phyloP scores from a whole-genome alignment of 306 rosid genomes.

The Cicer yamashitae region DNA sequence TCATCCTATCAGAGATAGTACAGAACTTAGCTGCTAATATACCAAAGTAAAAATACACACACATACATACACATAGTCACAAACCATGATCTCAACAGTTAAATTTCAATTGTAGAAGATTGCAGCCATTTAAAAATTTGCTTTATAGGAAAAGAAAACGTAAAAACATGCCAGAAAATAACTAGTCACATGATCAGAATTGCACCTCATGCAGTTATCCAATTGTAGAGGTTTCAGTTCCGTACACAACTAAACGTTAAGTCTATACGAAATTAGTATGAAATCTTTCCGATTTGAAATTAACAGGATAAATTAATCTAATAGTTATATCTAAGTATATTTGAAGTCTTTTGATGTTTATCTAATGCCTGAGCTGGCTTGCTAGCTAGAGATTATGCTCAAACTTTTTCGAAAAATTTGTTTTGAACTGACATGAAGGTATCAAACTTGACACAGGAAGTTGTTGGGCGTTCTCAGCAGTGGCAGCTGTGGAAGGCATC shows the following conservation, averaged over 20 bases:
- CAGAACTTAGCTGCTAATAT: not conserved
- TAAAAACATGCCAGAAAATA: too few species aligned
- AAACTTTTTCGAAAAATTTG: not conserved
- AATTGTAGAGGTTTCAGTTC: too few species aligned
- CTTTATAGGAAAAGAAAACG: too few species aligned
- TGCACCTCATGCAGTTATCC: too few species aligned
- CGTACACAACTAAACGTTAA: too few species aligned
- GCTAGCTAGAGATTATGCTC: constrained; percentile 8
- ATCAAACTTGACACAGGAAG: constrained; percentile 58
- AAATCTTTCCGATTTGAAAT: too few species aligned
- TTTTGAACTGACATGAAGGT: constrained; percentile 35
- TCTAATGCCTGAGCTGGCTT: not conserved
- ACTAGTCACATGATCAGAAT: too few species aligned
- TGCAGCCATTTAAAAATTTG: not conserved
- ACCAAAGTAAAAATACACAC: not conserved
- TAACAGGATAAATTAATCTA: not conserved
- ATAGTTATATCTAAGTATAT: not conserved
- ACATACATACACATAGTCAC: not conserved
- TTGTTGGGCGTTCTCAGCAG: constrained; percentile 90
- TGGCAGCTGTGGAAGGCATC: constrained; percentile 85
- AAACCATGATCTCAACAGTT: not conserved
- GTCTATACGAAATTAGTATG: too few species aligned
- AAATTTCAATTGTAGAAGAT: too few species aligned
- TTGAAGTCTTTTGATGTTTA: constrained; percentile 8
- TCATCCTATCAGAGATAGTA: constrained; percentile 3